Conservation (phyloP, 192 early-diverging fungal genomes). For the Podila horticola region DNA sequence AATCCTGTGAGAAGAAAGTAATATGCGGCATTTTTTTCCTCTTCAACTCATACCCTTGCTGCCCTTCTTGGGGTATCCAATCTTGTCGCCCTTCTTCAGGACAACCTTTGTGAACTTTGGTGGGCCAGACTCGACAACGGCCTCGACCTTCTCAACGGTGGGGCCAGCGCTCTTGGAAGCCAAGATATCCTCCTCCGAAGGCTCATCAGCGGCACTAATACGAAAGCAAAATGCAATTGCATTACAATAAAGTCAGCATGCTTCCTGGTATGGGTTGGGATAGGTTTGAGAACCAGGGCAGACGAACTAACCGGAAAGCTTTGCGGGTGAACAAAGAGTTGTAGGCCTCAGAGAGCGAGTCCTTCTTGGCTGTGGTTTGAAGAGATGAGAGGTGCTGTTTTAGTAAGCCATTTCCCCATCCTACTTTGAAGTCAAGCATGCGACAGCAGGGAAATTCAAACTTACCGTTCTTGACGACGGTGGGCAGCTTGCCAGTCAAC, state of each 20-base stretch:
- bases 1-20: background rate
- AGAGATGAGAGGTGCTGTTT: background rate
- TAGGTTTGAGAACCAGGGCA: background rate
- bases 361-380: conserved; percentile 59
- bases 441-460: background rate
- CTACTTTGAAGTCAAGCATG: background rate
- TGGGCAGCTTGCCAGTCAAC: conserved; percentile 76
- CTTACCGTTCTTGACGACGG: conserved; percentile 71
- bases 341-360: conserved; percentile 70
- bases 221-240: background rate
- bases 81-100: conserved; percentile 72
- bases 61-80: conserved; percentile 68
- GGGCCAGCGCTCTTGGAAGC: conserved; percentile 49
- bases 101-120: conserved; percentile 74
- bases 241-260: background rate
- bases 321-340: conserved; percentile 68
- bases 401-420: background rate
- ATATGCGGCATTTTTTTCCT: background rate
- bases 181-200: conserved; percentile 41
- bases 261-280: background rate
- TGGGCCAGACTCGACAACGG: conserved; percentile 47
- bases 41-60: conserved; percentile 60
- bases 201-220: conserved; percentile 46
- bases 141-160: conserved; percentile 33
- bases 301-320: conserved; percentile 52